Evolutionary conservation across 331 rosid genomes (phyloP).

Genomic region (Rhamnella rubrinervis): DNA sequence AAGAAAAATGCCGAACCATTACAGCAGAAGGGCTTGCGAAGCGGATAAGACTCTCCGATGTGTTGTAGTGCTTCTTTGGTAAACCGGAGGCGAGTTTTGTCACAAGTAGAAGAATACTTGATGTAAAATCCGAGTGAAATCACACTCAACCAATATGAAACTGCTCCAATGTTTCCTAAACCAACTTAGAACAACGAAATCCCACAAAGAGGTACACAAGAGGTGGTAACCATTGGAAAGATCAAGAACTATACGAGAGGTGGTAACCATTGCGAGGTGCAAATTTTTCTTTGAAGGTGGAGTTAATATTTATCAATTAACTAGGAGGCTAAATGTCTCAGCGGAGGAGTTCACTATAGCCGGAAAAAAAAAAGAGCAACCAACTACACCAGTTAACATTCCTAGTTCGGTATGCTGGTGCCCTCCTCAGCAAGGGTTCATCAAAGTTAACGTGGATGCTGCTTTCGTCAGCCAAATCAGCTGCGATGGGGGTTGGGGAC

Average conservation of each 20-base stretch:
- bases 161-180: slow-evolving; percentile 43
- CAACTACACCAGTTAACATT: too few species aligned
- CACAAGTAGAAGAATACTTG: slow-evolving; percentile 36
- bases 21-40: slow-evolving; percentile 53
- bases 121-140: slow-evolving; percentile 26
- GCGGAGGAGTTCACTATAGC: too few species aligned
- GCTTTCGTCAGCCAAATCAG: too few species aligned
- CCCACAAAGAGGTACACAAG: slow-evolving; percentile 44
- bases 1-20: slow-evolving; percentile 48
- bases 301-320: too few species aligned
- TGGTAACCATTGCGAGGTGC: too few species aligned
- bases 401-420: too few species aligned
- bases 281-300: too few species aligned
- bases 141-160: slow-evolving; percentile 49
- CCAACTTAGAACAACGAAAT: slow-evolving; percentile 29
- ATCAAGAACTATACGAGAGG: slow-evolving; percentile 29
- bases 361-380: too few species aligned
- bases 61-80: slow-evolving; percentile 32
- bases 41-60: slow-evolving; percentile 26
- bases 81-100: slow-evolving; percentile 32
- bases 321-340: too few species aligned
- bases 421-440: too few species aligned
- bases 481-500: too few species aligned
- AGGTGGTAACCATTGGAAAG: slow-evolving; percentile 37
- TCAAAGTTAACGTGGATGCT: too few species aligned